Base-by-base conservation (phyloP, 75 land plant species). In the Picea sitchensis region DNA sequence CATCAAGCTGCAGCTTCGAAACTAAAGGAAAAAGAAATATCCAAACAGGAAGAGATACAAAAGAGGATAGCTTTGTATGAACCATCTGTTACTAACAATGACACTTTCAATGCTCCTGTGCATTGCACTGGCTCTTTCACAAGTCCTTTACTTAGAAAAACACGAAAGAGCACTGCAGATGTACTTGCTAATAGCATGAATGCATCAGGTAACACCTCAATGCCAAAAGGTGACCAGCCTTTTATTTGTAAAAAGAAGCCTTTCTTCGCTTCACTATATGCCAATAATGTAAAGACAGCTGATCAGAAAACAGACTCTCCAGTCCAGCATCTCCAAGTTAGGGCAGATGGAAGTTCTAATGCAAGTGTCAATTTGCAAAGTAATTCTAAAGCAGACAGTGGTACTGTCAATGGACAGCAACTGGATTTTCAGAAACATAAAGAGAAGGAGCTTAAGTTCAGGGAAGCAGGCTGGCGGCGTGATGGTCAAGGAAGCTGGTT, bases 401-500 rank as follows among this genome's bases (percentile, higher is more conserved):
- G 32, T 38, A 59, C 54, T 34, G 51, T 61, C 20, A 65, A 1
- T 15, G 69, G 79, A 77, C 77, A 58, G 78, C 58, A 78, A 30
- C 61, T 75, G 69, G 86, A 88, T 23, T 59, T 64, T 64, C 79
- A 76, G 54, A 81, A 81, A 76, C 77, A 79, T 30, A 78, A 73
- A 57, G 82, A 89, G 80, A 87, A 82, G 59, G 84, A 89, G 71
- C 86, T 92, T n/a, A 83, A 82, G 60, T 87, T 91, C 59, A 87
- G 80, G 51, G 82, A 83, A 75, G 86, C 93, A 44, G 93, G 91
- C 30, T 91, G 93, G 93, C 83, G 83, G 44, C 86, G 88, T 30
- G 93, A 91, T 80, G 78, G 87, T 77, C 61, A 79, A 78, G 93
- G 93, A 18, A 87, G 77, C 58, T 91, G 93, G 93, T 89, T 79